These are phyloP conservation scores for Candida vartiovaarae DNA, from an alignment of 805 yeast genomes.

Conservation along the genomic window DNA sequence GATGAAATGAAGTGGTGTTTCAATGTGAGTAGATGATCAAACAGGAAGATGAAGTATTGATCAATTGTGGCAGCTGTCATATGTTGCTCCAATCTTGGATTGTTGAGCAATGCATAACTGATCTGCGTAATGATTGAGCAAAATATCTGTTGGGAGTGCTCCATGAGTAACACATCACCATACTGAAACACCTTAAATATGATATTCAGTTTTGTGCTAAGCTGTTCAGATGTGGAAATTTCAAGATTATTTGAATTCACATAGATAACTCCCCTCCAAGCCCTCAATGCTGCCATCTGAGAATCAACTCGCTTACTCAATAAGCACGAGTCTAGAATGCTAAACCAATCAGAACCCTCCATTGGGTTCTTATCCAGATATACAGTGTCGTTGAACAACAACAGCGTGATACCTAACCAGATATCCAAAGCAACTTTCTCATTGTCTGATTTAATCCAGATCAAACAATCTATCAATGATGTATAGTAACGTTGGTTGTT, in stretches of 20 bases:
- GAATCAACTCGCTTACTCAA: neutral
- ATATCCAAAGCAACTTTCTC: constrained; percentile 12
- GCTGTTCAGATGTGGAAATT: neutral
- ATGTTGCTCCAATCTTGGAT: neutral
- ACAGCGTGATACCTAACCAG: constrained; percentile 19
- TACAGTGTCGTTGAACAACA: constrained; percentile 7
- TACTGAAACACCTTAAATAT: constrained; percentile 6
- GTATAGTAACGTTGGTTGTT: constrained; percentile 6
- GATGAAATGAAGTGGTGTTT: neutral
- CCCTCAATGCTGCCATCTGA: constrained; percentile 4
- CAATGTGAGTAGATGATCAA: neutral
- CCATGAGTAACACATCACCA: neutral
- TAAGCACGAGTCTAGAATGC: constrained; percentile 1
- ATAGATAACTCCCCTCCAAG: constrained; percentile 15
- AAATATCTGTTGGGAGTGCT: neutral
- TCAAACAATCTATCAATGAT: constrained; percentile 4
- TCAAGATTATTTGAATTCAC: constrained; percentile 4
- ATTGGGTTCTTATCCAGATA: neutral
- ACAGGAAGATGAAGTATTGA: constrained; percentile 1
- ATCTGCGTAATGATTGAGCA: constrained; percentile 2
- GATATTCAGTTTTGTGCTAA: neutral
- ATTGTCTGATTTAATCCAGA: constrained; percentile 1
- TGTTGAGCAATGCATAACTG: constrained; percentile 8
- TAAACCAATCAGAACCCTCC: constrained; percentile 4
- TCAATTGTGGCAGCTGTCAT: neutral